Percentiles rank a stretch among this genome's conserved stretches.
Conservation (phyloP, 108 stramenopile genomes). For the Pseudonitzschia multiseries region DNA sequence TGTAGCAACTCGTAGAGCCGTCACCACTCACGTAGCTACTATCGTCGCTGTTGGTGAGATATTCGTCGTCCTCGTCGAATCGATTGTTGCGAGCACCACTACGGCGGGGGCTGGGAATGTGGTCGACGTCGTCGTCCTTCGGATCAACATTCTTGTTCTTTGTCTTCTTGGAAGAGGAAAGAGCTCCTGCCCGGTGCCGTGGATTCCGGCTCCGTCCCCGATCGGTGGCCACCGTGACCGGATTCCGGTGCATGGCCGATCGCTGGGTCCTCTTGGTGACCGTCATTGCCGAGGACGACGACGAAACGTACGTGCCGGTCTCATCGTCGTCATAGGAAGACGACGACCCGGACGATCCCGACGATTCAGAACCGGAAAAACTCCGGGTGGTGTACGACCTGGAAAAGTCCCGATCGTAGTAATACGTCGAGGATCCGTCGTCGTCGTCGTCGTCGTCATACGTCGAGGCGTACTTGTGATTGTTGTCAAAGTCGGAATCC, state of each 20-base stretch:
- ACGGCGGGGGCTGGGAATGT: conserved; percentile 2
- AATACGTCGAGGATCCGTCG: background rate
- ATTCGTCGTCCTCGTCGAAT: background rate
- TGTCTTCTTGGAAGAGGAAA: background rate
- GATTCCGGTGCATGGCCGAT: background rate
- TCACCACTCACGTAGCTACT: background rate
- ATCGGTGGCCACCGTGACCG: background rate
- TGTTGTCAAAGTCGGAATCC: background rate
- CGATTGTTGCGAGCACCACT: background rate
- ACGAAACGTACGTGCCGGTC: background rate
- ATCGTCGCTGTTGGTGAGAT: conserved; percentile 3
- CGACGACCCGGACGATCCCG: background rate
- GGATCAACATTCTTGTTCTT: too few relatives aligned
- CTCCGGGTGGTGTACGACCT: background rate
- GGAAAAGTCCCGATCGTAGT: background rate
- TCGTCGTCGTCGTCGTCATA: background rate
- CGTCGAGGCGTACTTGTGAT: background rate
- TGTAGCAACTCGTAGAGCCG: background rate
- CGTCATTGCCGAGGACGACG: background rate
- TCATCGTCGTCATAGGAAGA: background rate
- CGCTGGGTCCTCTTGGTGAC: background rate
- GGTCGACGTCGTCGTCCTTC: background rate
- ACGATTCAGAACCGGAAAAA: background rate
- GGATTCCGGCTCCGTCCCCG: background rate
- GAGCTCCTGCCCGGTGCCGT: background rate